Conservation (phyloP, 352 stramenopile genomes). For the Phytophthora pinifolia region DNA sequence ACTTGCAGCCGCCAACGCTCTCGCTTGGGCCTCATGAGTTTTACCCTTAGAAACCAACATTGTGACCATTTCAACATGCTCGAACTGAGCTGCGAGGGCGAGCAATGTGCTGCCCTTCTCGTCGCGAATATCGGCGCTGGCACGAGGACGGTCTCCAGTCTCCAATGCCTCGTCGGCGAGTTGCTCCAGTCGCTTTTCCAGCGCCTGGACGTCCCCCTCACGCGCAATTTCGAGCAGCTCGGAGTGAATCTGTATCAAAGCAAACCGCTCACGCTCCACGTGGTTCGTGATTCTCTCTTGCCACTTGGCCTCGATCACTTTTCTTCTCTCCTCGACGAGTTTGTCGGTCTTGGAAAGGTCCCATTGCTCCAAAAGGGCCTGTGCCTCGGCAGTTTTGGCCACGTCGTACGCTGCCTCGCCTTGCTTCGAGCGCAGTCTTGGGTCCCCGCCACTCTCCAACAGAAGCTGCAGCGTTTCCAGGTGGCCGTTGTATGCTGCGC, state of each 20-base stretch:
- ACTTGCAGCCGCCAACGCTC: slow-evolving; percentile 25
- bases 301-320: slow-evolving; percentile 78
- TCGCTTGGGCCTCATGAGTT: slow-evolving; percentile 26
- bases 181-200: slow-evolving; percentile 66
- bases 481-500: slow-evolving; percentile 88
- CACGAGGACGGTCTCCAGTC: slow-evolving; percentile 60
- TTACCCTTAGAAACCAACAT: slow-evolving; percentile 73
- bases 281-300: slow-evolving; percentile 85
- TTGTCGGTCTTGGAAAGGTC: slow-evolving; percentile 67
- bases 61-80: slow-evolving; percentile 56
- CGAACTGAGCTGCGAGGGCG: slow-evolving; percentile 69
- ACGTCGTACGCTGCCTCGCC: slow-evolving; percentile 87
- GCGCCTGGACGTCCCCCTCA: slow-evolving; percentile 41
- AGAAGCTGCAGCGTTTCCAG: slow-evolving; percentile 62
- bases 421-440: slow-evolving; percentile 64
- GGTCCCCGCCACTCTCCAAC: slow-evolving; percentile 74
- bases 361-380: slow-evolving; percentile 65
- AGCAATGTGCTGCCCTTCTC: slow-evolving; percentile 80
- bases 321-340: slow-evolving; percentile 59
- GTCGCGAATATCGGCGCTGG: slow-evolving; percentile 71
- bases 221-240: slow-evolving; percentile 63
- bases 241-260: slow-evolving; percentile 79
- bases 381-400: slow-evolving; percentile 73
- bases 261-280: slow-evolving; percentile 82
- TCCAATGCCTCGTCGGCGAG: slow-evolving; percentile 72